Evolutionary conservation across 495 filamentous ascomycete genomes (phyloP).

Genomic region (Hypomontagnella submonticulosa): DNA sequence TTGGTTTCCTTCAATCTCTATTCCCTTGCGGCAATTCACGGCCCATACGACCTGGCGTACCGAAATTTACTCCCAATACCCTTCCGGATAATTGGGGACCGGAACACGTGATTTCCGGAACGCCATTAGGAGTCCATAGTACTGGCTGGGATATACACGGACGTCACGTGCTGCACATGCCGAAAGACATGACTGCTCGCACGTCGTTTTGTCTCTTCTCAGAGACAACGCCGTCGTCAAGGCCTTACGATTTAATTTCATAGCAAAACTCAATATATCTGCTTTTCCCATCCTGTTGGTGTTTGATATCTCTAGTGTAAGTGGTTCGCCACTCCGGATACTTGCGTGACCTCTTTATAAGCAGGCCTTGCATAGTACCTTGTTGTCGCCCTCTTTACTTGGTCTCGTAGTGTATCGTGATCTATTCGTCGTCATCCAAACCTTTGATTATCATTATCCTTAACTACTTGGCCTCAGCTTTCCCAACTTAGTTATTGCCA

Average conservation of each 20-base stretch:
- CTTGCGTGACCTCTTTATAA: too few relatives aligned
- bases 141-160: constrained; percentile 11
- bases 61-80: constrained; percentile 8
- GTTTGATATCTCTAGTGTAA: not conserved
- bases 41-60: constrained; percentile 1
- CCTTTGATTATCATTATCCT: too few relatives aligned
- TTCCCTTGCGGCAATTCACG: too few relatives aligned
- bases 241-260: constrained; percentile 9
- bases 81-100: constrained; percentile 5
- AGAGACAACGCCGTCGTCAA: constrained; percentile 4
- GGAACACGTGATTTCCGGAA: constrained; percentile 5
- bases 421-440: too few relatives aligned
- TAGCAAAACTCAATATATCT: constrained; percentile 23
- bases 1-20: constrained; percentile 26
- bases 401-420: too few relatives aligned
- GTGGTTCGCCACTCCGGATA: not conserved
- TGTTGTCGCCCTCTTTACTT: too few relatives aligned
- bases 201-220: constrained; percentile 9
- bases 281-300: not conserved
- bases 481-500: too few relatives aligned
- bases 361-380: too few relatives aligned
- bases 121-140: not conserved
- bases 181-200: constrained; percentile 30
- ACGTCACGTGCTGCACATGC: constrained; percentile 24
- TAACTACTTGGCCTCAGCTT: too few relatives aligned